Evolutionary conservation across 257 asterid genomes (phyloP).

Genomic region (Capsicum baccatum): DNA sequence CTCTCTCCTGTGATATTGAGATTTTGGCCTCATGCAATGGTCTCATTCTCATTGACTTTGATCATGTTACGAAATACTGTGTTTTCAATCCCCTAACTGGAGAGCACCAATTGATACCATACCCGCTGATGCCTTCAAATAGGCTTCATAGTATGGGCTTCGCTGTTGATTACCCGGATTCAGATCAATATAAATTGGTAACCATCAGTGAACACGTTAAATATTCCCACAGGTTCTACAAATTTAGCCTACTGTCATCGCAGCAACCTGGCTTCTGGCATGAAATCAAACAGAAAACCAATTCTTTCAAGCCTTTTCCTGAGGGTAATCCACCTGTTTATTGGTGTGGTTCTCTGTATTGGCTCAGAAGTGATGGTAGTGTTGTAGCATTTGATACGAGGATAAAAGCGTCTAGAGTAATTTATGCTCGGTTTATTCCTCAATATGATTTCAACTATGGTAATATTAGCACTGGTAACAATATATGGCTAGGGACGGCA

Average conservation of each 20-base stretch:
- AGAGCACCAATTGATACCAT: no score
- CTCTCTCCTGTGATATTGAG: neutral
- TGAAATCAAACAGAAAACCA: neutral
- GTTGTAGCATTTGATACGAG: neutral
- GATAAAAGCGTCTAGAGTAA: neutral
- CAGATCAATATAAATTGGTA: no score
- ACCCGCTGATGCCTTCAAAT: no score
- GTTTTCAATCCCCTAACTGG: neutral
- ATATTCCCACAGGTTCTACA: no score
- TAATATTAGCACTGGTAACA: neutral
- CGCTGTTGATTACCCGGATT: no score
- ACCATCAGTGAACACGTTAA: no score
- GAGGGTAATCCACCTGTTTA: neutral
- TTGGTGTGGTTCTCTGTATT: neutral
- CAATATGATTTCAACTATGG: neutral
- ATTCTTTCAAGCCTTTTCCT: neutral
- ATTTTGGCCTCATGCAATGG: slow-evolving; percentile 18
- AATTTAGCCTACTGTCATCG: no score
- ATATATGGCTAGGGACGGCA: slow-evolving; percentile 1
- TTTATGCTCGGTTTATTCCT: neutral
- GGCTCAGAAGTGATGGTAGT: neutral
- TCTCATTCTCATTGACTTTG: neutral
- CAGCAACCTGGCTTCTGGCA: neutral
- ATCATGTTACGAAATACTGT: neutral
- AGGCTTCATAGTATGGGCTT: no score